These are phyloP conservation scores for Backusella morwellensis DNA, from an alignment of 192 early-diverging fungal species.

Conservation along the genomic window DNA sequence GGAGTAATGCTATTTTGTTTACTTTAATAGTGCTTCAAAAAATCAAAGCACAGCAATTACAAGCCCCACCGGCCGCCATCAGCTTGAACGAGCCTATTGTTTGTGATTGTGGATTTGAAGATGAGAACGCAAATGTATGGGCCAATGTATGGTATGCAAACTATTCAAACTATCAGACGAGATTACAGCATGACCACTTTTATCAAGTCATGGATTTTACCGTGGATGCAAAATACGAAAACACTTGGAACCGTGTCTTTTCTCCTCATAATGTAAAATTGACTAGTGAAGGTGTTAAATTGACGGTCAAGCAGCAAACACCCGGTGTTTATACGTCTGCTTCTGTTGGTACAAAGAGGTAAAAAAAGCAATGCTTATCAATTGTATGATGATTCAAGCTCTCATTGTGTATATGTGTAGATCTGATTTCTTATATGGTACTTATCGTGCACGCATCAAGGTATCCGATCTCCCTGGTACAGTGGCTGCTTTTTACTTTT, in stretches of 20 bases:
- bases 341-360: slow-evolving; percentile 28
- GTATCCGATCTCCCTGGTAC: slow-evolving; percentile 20
- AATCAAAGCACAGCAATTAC: background rate
- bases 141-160: slow-evolving; percentile 22
- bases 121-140: slow-evolving; percentile 24
- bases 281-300: background rate
- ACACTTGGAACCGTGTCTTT: slow-evolving; percentile 18
- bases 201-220: slow-evolving; percentile 27
- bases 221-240: slow-evolving; percentile 4
- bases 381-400: background rate
- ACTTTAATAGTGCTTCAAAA: background rate
- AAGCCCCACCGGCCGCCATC: background rate
- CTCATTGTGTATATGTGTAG: background rate
- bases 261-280: slow-evolving; percentile 13
- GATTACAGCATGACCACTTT: slow-evolving; percentile 19
- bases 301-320: slow-evolving; percentile 1
- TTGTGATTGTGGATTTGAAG: slow-evolving; percentile 31
- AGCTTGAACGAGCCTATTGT: slow-evolving; percentile 16
- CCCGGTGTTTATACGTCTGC: slow-evolving; percentile 17
- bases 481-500: slow-evolving; percentile 33
- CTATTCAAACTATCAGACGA: slow-evolving; percentile 10
- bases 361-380: background rate
- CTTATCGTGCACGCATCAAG: slow-evolving; percentile 31
- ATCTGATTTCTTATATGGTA: slow-evolving; percentile 34
- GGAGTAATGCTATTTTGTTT: background rate